These are phyloP conservation scores for Xanthoconium stramineum DNA, from an alignment of 768 basidiomycete genomes.

Conservation along the genomic window DNA sequence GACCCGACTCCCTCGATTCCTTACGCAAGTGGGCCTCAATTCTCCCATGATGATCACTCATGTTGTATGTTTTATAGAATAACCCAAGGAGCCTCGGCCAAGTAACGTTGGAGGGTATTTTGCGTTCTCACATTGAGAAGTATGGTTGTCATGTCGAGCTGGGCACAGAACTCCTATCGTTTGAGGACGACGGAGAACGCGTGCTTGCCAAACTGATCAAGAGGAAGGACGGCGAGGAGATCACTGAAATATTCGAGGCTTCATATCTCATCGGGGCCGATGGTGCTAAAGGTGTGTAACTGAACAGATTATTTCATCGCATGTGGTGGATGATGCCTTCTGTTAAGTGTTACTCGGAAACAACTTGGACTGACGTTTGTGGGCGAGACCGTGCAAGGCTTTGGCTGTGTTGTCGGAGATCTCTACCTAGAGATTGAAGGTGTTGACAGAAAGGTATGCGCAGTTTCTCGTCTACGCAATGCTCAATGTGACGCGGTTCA, in stretches of 20 bases:
- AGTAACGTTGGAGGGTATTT: constrained; percentile 27
- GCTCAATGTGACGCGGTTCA: not conserved
- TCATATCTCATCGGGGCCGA: constrained; percentile 42
- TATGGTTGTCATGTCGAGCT: constrained; percentile 36
- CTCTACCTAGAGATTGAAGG: constrained; percentile 31
- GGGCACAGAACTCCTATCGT: constrained; percentile 44
- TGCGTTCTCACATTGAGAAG: constrained; percentile 18
- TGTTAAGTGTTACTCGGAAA: constrained; percentile 36
- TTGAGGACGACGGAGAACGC: constrained; percentile 35
- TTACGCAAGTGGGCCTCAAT: constrained; percentile 16
- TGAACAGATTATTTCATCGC: not conserved
- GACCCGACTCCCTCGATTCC: constrained; percentile 27
- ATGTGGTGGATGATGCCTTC: not conserved
- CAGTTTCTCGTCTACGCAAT: not conserved
- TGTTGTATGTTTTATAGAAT: constrained; percentile 1
- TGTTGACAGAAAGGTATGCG: constrained; percentile 24
- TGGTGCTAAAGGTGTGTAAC: constrained; percentile 32
- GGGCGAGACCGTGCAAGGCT: constrained; percentile 35
- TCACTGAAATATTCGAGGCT: constrained; percentile 26
- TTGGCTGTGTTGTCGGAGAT: constrained; percentile 34
- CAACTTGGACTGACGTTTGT: constrained; percentile 40
- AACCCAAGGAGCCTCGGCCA: constrained; percentile 22
- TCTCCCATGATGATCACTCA: not conserved
- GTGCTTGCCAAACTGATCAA: constrained; percentile 38
- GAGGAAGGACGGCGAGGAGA: constrained; percentile 20